Evolutionary conservation across 768 basidiomycete species (phyloP), one percentile per base, ranked within the genome.

Genomic region (Tephrocybe rancida): DNA sequence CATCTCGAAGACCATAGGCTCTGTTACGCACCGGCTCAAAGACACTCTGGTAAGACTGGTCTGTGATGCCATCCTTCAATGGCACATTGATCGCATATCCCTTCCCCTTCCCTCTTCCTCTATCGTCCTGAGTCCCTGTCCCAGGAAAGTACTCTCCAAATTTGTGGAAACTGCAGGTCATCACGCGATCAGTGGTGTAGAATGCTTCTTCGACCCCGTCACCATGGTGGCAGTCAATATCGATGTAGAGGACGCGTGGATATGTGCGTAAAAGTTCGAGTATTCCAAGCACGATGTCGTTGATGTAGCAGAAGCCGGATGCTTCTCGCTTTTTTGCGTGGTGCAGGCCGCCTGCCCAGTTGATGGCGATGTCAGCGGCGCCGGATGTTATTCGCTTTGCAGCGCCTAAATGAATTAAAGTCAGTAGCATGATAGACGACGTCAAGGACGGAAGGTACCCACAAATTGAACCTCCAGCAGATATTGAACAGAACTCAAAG

Each of bases 171-270:
- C 90, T 92, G 63, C 87, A 90, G 4, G 96, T 98, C 90, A 98
- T 95, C 62, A 98, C 97, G 44, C 97, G 80, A 68, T 98, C 92
- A 1, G 93, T 96, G 30, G 92, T 96, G 68, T 97, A 98, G 75
- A 98, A 98, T 1, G 96, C 97, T 67, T 98, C 97, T 63, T 99
- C 97, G 30, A 98, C 97, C n/a, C 96, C 96, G 67, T 98, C 97
- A 21, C 97, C 96, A 69, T 99, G 97, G 67, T 98, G 97, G 44
- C 95, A 94, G 69, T 98, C 97, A 52, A 98, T 95, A 72, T 99
- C 96, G 69, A 99, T 88, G 69, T 99, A 98, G 25, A 99, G 75
- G 7, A 99, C 96, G 49, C 97, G 87, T 1, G 91, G 80, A 65
- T 85, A 85, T 49, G 77, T 83, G 60, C 95, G 84, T 26, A 96